phyloP scores from a whole-genome alignment of 1,284 basidiomycete genomes.

The Inonotus obliquus region DNA sequence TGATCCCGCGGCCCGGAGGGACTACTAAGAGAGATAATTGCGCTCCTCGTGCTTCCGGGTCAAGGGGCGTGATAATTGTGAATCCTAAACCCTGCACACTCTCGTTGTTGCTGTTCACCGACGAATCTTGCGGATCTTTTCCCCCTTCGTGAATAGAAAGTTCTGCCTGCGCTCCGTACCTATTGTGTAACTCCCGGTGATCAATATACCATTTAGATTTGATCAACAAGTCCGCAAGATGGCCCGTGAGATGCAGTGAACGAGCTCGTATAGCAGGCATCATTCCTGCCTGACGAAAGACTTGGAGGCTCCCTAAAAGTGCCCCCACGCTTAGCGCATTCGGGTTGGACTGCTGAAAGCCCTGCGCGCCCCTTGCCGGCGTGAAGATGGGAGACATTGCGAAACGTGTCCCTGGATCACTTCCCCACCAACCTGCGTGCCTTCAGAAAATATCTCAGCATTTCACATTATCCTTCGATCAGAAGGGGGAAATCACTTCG shows the following conservation, averaged over 20 bases:
- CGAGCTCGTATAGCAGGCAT: conserved; percentile 66
- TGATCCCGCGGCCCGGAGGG: conserved; percentile 55
- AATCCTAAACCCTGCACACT: conserved; percentile 46
- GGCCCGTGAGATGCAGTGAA: conserved; percentile 64
- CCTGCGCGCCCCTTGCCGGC: conserved; percentile 86
- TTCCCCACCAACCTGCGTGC: conserved; percentile 97
- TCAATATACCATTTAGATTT: conserved; percentile 60
- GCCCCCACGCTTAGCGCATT: conserved; percentile 76
- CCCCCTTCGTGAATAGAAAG: conserved; percentile 16
- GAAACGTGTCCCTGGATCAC: conserved; percentile 84
- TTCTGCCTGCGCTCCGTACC: conserved; percentile 23
- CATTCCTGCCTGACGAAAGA: conserved; percentile 77
- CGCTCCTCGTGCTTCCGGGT: conserved; percentile 66
- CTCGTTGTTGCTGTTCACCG: conserved; percentile 10
- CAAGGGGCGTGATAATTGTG: conserved; percentile 82
- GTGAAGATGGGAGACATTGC: conserved; percentile 83
- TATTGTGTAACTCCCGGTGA: conserved; percentile 33
- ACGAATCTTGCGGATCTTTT: neutral
- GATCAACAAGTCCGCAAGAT: conserved; percentile 62
- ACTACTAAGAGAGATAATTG: conserved; percentile 84
- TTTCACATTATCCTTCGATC: neutral
- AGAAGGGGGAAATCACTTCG: neutral
- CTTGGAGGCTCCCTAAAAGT: conserved; percentile 74
- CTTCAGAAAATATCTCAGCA: conserved; percentile 36
- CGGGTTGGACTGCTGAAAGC: conserved; percentile 95